Evolutionary conservation across 306 rosid genomes (phyloP).

Genomic region (Malus domestica): DNA sequence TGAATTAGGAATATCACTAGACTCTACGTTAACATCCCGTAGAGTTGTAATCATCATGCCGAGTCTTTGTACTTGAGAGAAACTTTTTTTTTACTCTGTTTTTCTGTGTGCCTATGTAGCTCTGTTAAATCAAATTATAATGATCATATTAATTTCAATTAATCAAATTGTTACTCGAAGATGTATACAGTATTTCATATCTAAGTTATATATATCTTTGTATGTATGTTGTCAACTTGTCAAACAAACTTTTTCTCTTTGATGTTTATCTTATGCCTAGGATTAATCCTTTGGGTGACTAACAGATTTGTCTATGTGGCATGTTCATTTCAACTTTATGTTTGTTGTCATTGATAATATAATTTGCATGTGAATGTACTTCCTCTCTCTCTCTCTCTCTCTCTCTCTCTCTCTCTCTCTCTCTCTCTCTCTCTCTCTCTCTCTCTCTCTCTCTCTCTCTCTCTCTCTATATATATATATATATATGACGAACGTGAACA

Average conservation of each 20-base stretch:
- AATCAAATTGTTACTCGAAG: background rate
- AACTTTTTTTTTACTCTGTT: background rate
- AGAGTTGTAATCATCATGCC: background rate
- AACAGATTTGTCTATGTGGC: background rate
- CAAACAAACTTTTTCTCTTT: background rate
- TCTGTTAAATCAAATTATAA: background rate
- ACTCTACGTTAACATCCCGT: background rate
- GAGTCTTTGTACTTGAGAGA: background rate
- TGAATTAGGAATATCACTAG: background rate
- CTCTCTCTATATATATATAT: background rate
- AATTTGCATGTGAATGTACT: constrained; percentile 12
- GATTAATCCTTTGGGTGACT: background rate
- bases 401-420: too few relatives aligned
- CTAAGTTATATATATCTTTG: background rate
- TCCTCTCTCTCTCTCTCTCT: too few relatives aligned
- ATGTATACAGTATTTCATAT: background rate
- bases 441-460: too few relatives aligned
- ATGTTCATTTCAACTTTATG: background rate
- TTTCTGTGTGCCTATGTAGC: background rate
- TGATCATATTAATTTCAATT: background rate
- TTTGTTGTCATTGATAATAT: background rate
- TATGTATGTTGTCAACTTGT: background rate
- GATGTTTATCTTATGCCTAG: background rate
- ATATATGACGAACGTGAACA: background rate
- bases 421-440: background rate